Base-by-base conservation (phyloP, 768 basidiomycete species). In the Termitomyces sp. region DNA sequence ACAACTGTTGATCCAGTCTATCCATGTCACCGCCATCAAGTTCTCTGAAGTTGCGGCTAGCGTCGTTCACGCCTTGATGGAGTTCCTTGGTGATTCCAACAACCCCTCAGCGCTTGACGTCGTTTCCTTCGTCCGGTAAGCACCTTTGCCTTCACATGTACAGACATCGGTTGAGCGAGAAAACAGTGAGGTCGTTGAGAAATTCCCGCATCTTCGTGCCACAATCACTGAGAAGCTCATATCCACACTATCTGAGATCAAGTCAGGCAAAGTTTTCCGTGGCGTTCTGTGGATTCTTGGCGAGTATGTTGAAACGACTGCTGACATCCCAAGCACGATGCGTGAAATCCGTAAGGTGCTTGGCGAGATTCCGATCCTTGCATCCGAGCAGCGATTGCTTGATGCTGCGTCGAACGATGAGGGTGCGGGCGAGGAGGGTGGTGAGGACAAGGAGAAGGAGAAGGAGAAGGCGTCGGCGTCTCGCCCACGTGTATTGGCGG, bases 231-330 rank as follows among this genome's bases (percentile, higher is more conserved):
- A 91, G 67, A 95, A 93, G 66, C 84, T 98, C 52, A 84, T 89
- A 46, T 74, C 82, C 31, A 90, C 92, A 0, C 85, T 98, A 47
- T 65, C 80, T 54, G 92, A 92, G 59, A 92, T 98, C 75, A 95
- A 95, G 71, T 95, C 92, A 1, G 95, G 95, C 54, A 98, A 98
- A 71, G 95, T 98, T 23, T 98, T 91, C 80, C 87, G 95, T 5
- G 97, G 96, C 7, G 83, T 98, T 17, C 81, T 98, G 47, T 98
- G 97, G 96, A 97, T 98, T 62, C 79, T 98, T n/a, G 96, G 97
- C 60, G 96, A 98, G 74, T 99, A 98, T 64, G 87, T 91, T 38
- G 84, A 87, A 60, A 73, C 77, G 5, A 73, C 80, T 48, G 56
- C 71, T 54, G 91, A 91, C 57, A 91, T 98, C 59, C 79, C 85